A percentile compares a stretch with the other conserved stretches of the same genome.
These are phyloP conservation scores for Dalbergia cultrata DNA, from an alignment of 306 rosid genomes.

Conservation along the genomic window DNA sequence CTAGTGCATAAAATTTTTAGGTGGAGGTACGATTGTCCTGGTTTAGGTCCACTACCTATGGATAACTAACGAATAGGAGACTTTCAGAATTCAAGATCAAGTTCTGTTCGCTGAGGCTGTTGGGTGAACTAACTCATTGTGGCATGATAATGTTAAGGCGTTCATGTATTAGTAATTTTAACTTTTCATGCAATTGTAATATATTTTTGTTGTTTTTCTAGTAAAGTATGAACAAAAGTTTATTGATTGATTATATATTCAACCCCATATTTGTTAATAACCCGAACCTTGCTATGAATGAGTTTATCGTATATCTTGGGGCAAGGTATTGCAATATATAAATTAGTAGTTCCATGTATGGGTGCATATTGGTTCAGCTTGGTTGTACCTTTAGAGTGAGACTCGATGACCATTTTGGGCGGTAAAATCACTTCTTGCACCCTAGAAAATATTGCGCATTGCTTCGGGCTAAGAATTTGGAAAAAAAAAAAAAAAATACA, in stretches of 20 bases:
- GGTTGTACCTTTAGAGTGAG: too few relatives aligned
- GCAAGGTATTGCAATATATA: too few relatives aligned
- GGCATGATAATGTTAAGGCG: neutral
- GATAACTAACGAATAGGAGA: neutral
- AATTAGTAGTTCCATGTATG: too few relatives aligned
- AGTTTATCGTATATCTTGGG: too few relatives aligned
- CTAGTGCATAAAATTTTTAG: neutral
- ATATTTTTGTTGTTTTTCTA: neutral
- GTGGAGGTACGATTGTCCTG: neutral
- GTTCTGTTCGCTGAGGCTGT: neutral
- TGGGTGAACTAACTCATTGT: neutral
- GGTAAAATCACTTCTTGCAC: too few relatives aligned
- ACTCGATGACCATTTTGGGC: too few relatives aligned
- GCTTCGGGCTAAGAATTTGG: too few relatives aligned
- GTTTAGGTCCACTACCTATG: constrained; percentile 10
- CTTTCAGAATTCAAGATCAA: neutral
- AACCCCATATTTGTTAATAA: too few relatives aligned
- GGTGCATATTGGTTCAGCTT: too few relatives aligned
- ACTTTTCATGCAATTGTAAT: neutral
- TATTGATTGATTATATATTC: neutral
- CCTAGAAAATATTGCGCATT: too few relatives aligned
- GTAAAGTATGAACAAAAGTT: neutral
- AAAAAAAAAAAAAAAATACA: too few relatives aligned
- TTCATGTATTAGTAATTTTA: neutral
- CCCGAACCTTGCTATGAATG: neutral